Evolutionary conservation across 441 rosid species (phyloP), one percentile per base, ranked within the genome.

Genomic region (Populus trichocarpa): DNA sequence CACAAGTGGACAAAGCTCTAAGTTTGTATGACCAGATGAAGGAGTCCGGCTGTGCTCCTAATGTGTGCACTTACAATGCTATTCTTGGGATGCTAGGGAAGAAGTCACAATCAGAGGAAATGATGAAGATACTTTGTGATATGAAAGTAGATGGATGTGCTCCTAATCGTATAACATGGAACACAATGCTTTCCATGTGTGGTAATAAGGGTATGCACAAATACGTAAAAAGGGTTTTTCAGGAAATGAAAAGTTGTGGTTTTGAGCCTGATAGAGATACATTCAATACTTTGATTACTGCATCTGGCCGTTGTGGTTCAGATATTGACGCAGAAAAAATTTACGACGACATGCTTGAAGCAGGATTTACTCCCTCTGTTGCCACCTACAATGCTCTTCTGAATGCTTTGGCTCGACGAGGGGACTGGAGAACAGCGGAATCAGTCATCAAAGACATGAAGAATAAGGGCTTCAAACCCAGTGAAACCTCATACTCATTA

Each of bases 251-350:
- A 81, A 88, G 85, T 78, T 92, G 97, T 10, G 99, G 99, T 70
- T 91, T 95, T 71, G 98, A 90, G 82, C 98, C 99, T 70, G 97
- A 85, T 50, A 87, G 94, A 59, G 98, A 95, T 83, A 95, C 97
- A 5, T 95, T 95, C 85, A 93, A 95, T 74, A 88, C 99, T 14
- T 78, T 95, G 81, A 92, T 95, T 46, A 84, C 86, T 82, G 98
- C 91, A 30, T 95, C 88, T 78, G 98, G 99, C 18, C 82, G 93
- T 11, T 90, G 94, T 75, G 96, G 96, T 40, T 89, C 90, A n/a
- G 86, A 88, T 42, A 78, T 87, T 69, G 89, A 90, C 78, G 89
- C 93, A 25, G 83, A 90, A 25, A 92, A 90, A 78, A 86, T 92
- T 89, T 86, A 83, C 33, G 90, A 86, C 59, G 93, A 95, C 82